A percentile compares a stretch with the other conserved stretches of the same genome.
Conservation (phyloP, 2,329 filamentous ascomycete species). For the Nothophoma quercina region DNA sequence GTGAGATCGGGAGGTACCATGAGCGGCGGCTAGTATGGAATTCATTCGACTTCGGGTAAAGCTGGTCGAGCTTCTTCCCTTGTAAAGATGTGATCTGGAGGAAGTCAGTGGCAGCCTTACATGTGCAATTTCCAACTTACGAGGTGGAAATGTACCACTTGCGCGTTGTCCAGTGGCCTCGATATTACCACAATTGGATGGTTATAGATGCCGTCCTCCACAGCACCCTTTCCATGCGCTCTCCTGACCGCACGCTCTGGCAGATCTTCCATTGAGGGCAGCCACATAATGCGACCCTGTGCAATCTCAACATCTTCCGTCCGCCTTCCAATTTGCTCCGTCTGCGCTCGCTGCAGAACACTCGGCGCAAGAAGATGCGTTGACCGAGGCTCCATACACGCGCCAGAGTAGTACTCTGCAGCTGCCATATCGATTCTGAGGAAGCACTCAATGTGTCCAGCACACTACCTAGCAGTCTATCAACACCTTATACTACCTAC, state of each 20-base stretch:
- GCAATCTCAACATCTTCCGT: slow-evolving; percentile 28
- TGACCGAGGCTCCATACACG: slow-evolving; percentile 6
- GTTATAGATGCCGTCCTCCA: slow-evolving; percentile 45
- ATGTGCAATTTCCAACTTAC: slow-evolving; percentile 27
- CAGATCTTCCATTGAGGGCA: slow-evolving; percentile 39
- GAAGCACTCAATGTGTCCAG: neutral
- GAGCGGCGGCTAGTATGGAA: slow-evolving; percentile 42
- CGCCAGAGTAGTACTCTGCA: slow-evolving; percentile 14
- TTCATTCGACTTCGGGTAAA: slow-evolving; percentile 43
- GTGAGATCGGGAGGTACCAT: slow-evolving; percentile 46
- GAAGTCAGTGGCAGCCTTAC: slow-evolving; percentile 18
- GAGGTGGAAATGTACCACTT: slow-evolving; percentile 45
- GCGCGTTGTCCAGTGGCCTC: slow-evolving; percentile 34
- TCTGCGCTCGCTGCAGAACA: slow-evolving; percentile 17
- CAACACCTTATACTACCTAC: slow-evolving; percentile 12
- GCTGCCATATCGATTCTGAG: slow-evolving; percentile 12
- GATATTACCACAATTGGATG: slow-evolving; percentile 46
- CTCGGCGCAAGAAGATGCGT: slow-evolving; percentile 8
- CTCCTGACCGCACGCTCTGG: slow-evolving; percentile 36
- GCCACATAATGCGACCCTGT: slow-evolving; percentile 42
- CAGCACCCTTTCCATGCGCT: slow-evolving; percentile 40
- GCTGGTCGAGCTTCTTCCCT: slow-evolving; percentile 41
- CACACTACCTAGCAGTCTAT: neutral
- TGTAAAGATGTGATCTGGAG: slow-evolving; percentile 45
- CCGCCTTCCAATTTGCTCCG: slow-evolving; percentile 20